Conservation (phyloP, 306 rosid genomes). For the Mucuna pruriens region DNA sequence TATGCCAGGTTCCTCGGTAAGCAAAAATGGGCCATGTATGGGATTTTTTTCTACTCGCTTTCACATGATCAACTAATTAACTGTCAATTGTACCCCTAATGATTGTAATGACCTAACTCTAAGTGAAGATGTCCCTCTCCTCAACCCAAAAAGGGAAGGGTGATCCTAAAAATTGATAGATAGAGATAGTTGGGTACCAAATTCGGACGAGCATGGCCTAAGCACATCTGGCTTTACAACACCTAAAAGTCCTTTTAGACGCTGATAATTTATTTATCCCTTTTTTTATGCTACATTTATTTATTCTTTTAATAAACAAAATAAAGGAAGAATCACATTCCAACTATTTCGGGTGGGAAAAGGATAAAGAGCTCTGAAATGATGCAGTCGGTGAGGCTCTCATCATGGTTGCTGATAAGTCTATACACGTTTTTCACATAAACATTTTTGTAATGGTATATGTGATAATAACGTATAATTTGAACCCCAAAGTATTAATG, state of each 20-base stretch:
- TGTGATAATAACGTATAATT: background rate
- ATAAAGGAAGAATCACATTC: slow-evolving; percentile 46
- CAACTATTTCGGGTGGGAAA: slow-evolving; percentile 24
- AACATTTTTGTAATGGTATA: background rate
- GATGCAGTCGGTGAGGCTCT: background rate
- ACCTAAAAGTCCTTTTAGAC: slow-evolving; percentile 21
- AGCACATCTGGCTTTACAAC: slow-evolving; percentile 37
- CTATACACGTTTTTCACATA: slow-evolving; percentile 14
- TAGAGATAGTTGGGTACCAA: slow-evolving; percentile 42
- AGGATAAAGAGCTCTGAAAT: slow-evolving; percentile 12
- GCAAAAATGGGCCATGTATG: background rate
- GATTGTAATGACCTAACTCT: slow-evolving; percentile 21
- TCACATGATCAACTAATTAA: slow-evolving; percentile 12
- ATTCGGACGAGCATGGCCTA: slow-evolving; percentile 41
- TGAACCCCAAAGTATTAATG: background rate
- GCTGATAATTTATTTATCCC: slow-evolving; percentile 20
- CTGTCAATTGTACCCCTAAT: background rate
- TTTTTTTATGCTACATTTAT: slow-evolving; percentile 20
- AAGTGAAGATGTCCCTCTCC: background rate
- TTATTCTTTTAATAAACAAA: slow-evolving; percentile 10
- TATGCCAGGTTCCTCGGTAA: background rate
- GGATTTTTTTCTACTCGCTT: background rate
- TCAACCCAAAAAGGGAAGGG: slow-evolving; percentile 33
- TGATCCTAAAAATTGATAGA: slow-evolving; percentile 37
- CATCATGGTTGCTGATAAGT: background rate